Evolutionary conservation across 257 asterid species (phyloP).

Genomic region (Jasminum sambac): DNA sequence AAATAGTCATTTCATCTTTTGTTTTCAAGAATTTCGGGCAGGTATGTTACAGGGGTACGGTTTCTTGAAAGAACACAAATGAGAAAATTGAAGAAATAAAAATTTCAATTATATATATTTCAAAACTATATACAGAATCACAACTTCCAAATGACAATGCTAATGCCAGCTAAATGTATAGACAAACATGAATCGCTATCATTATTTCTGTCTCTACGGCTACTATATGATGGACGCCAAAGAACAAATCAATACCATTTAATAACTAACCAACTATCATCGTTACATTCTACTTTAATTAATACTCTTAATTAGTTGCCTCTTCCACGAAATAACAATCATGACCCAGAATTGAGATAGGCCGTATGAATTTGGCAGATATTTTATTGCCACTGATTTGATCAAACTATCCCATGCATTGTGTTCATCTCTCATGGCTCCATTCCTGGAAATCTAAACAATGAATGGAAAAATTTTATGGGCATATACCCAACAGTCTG

Average conservation of each 20-base stretch:
- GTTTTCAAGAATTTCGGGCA: neutral
- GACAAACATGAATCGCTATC: neutral
- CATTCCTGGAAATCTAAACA: neutral
- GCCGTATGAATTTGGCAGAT: neutral
- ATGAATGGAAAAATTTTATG: too few relatives aligned
- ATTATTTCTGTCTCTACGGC: neutral
- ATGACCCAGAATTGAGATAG: neutral
- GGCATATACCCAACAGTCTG: too few relatives aligned
- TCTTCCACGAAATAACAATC: neutral
- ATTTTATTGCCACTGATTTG: neutral
- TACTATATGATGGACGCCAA: slow-evolving; percentile 1
- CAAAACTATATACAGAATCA: slow-evolving; percentile 2
- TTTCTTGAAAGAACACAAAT: too few relatives aligned
- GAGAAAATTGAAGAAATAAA: neutral
- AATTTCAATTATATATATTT: slow-evolving; percentile 1
- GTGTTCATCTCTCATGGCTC: neutral
- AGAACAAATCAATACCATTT: neutral
- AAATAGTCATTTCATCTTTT: too few relatives aligned
- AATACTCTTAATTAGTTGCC: neutral
- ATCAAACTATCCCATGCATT: neutral
- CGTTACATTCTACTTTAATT: neutral
- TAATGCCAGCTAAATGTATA: neutral
- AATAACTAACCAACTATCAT: neutral
- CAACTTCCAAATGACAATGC: neutral
- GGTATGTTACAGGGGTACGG: too few relatives aligned